phyloP scores from a whole-genome alignment of 805 yeast genomes.

The Wickerhamiella alocasiicola region DNA sequence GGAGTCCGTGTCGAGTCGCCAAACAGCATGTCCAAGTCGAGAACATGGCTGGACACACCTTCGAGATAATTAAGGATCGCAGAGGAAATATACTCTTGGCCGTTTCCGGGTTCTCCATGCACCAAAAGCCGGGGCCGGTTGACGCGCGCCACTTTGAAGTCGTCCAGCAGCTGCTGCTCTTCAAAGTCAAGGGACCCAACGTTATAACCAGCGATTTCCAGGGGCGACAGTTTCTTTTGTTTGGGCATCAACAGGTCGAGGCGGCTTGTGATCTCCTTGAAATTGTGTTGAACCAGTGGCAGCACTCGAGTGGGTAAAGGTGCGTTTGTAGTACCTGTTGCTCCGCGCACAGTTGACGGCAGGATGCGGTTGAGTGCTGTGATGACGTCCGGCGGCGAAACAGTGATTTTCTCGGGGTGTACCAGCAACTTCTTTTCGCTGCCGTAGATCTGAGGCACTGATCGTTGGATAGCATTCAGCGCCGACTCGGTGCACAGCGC shows the following conservation, averaged over 20 bases:
- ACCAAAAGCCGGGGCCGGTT: slow-evolving; percentile 73
- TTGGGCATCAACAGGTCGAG: slow-evolving; percentile 53
- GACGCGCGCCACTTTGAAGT: slow-evolving; percentile 44
- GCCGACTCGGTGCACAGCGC: slow-evolving; percentile 96
- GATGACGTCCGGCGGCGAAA: slow-evolving; percentile 74
- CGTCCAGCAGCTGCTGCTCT: slow-evolving; percentile 57
- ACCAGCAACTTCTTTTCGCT: slow-evolving; percentile 61
- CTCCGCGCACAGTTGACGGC: slow-evolving; percentile 84
- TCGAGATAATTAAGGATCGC: slow-evolving; percentile 75
- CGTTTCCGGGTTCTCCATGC: slow-evolving; percentile 64
- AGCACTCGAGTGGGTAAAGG: slow-evolving; percentile 66
- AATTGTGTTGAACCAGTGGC: slow-evolving; percentile 47
- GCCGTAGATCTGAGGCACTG: slow-evolving; percentile 83
- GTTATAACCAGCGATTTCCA: slow-evolving; percentile 58
- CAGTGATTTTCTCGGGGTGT: slow-evolving; percentile 57
- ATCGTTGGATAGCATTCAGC: slow-evolving; percentile 75
- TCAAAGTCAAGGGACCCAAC: slow-evolving; percentile 36
- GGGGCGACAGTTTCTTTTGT: slow-evolving; percentile 37
- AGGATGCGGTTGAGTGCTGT: slow-evolving; percentile 73
- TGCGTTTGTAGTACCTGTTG: slow-evolving; percentile 49
- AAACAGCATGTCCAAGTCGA: slow-evolving; percentile 66
- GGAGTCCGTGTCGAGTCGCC: slow-evolving; percentile 71
- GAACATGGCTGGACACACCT: slow-evolving; percentile 76
- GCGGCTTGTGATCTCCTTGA: slow-evolving; percentile 35
- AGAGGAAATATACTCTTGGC: slow-evolving; percentile 73